These are phyloP conservation scores for Heimioporus retisporus DNA, from an alignment of 1,284 basidiomycete genomes.

Conservation along the genomic window DNA sequence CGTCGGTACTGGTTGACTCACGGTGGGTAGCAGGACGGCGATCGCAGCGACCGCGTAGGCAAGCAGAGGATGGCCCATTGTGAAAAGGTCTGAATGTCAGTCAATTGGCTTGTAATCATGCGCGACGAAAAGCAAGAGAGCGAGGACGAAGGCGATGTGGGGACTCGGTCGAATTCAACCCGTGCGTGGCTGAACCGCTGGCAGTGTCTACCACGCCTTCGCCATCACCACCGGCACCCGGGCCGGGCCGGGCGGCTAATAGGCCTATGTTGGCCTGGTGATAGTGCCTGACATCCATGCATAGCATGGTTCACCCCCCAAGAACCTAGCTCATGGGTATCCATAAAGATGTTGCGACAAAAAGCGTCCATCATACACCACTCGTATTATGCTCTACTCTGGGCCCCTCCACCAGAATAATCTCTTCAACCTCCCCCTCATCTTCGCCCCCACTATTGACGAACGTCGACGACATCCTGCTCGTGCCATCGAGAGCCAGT, in stretches of 20 bases:
- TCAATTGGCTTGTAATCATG: slow-evolving; percentile 20
- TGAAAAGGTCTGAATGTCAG: not conserved
- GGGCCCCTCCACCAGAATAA: too few species aligned
- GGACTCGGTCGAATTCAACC: too few species aligned
- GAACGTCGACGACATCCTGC: not conserved
- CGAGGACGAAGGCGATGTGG: not conserved
- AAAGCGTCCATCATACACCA: not conserved
- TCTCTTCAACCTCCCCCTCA: not conserved
- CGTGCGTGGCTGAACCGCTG: too few species aligned
- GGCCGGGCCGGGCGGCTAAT: too few species aligned
- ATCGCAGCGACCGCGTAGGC: slow-evolving; percentile 26
- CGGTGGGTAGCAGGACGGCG: slow-evolving; percentile 36
- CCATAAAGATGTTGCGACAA: not conserved
- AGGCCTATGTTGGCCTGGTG: too few species aligned
- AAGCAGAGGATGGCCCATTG: slow-evolving; percentile 41
- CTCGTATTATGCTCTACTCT: not conserved
- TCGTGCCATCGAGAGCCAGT: not conserved
- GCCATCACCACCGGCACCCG: too few species aligned
- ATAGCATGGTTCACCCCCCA: too few species aligned
- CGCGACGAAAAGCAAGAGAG: not conserved
- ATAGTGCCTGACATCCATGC: too few species aligned
- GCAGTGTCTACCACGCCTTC: too few species aligned
- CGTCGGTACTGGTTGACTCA: slow-evolving; percentile 30
- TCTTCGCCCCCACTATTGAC: not conserved
- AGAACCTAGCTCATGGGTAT: not conserved